Base-by-base conservation (phyloP, 345 rosid species). In the Orychophragmus violaceus region DNA sequence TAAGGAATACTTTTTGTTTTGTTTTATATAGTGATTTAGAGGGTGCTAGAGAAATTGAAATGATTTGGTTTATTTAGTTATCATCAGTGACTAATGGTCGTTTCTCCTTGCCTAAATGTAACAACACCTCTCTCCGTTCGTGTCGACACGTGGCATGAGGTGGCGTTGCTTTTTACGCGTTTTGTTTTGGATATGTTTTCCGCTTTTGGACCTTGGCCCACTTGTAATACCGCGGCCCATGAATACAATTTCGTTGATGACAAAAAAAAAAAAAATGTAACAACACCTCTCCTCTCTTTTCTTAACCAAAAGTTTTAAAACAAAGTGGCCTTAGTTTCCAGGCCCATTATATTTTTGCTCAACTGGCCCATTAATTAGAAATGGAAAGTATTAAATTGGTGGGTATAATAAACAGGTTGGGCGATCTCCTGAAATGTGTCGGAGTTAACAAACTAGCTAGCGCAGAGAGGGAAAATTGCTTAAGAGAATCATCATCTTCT, bases 401-500 rank as follows among this genome's bases (percentile, higher is more conserved):
- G 41, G 19, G 6, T n/a, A 55, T 37, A 53, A 55, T 37, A 53
- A 30, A 62, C 62, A 27, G 19, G 71, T 50, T 67, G 50, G 50
- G 62, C 77, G 77, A 57, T 59, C 18, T 10, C 50, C 32, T 39
- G 67, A 52, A 51, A 13, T 37, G 13, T n/a, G 22, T 66, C 50
- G 41, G 63, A 66, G 22, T 45, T 51, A 13, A 37, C 2, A 8
- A 48, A 65, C 57, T 65, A n/a, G n/a, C n/a, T n/a, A n/a, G n/a
- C n/a, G n/a, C n/a, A n/a, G 66, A 64, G 76, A 72, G 71, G 60
- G 70, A 64, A 72, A 72, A 13, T 72, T 49, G 13, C 39, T 57
- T 72, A n/a, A 55, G 54, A 65, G 71, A 50, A 58, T 21, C 46
- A 19, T 44, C 49, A n/a, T 19, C 51, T 9, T 71, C 44, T 42